Percentiles rank a stretch among this genome's conserved stretches.
Conservation (phyloP, 768 basidiomycete species). For the Serendipita sp. region DNA sequence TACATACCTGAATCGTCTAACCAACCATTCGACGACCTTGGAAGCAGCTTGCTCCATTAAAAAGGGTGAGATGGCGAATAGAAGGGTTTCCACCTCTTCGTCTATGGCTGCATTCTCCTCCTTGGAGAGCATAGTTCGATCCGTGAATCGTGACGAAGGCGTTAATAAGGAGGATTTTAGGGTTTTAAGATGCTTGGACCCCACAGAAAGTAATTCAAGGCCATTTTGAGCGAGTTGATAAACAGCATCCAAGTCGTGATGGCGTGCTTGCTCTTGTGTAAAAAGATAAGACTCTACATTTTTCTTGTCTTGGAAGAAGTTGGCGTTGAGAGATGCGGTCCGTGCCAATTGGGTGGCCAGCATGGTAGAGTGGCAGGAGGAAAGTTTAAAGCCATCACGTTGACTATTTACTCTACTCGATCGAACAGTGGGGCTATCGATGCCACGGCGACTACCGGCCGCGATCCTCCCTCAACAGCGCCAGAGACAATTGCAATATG, state of each 20-base stretch:
- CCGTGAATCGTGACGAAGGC: conserved; percentile 51
- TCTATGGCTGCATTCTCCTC: conserved; percentile 53
- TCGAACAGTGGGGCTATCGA: neutral
- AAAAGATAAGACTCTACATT: conserved; percentile 72
- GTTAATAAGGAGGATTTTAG: conserved; percentile 61
- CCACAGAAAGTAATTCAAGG: conserved; percentile 25
- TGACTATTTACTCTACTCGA: neutral
- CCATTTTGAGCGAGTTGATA: conserved; percentile 67
- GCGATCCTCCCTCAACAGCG: neutral
- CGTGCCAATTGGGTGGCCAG: conserved; percentile 71
- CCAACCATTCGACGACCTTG: conserved; percentile 87
- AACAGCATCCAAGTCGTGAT: conserved; percentile 77
- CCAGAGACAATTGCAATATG: neutral
- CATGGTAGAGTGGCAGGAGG: conserved; percentile 19
- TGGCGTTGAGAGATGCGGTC: conserved; percentile 60
- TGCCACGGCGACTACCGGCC: neutral
- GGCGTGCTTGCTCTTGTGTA: conserved; percentile 59
- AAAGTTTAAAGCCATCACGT: neutral
- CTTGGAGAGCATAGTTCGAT: conserved; percentile 56
- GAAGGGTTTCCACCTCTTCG: conserved; percentile 37
- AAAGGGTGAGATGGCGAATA: conserved; percentile 61
- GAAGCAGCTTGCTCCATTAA: conserved; percentile 65
- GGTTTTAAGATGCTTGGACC: conserved; percentile 33
- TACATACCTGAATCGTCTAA: conserved; percentile 72
- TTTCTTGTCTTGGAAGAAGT: conserved; percentile 36